Evolutionary conservation across 805 yeast species (phyloP), one percentile per base, ranked within the genome.

Genomic region (Yarrowia deformans): DNA sequence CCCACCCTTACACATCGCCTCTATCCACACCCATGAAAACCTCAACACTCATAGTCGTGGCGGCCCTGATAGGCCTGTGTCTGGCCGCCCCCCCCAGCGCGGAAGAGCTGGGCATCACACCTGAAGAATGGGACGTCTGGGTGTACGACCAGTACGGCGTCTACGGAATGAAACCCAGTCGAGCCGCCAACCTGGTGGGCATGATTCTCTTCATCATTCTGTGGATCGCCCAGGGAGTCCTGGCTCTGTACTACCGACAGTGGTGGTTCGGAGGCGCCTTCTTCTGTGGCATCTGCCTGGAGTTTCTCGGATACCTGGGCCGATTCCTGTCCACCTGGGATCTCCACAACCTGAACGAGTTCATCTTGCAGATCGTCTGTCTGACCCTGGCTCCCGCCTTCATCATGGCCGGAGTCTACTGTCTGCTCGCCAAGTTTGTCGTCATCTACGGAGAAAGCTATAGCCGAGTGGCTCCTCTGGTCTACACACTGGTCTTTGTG

Each of bases 311-410:
- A 1, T 92, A 89, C 75, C 76, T 83, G 9, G 90, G 87, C 5
- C 79, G 97, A 68, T 73, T 85, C 69, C 81, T 88, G 2, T 82
- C 83, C 19, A 72, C 76, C 54, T 74, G 83, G 70, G 69, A 73
- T 29, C 75, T 77, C 1, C 50, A 71, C 8, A 74, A 79, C 40
- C 73, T 79, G 45, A 76, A 83, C 63, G 79, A 81, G 29, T 92
- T 82, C 74, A 76, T 90, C 43, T 77, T 88, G 73, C 96, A 92
- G 77, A 83, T 88, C 70, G 84, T 88, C 61, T 82, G 88, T 73
- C 79, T 91, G 67, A 90, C 94, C 0, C 78, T 92, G 63, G 93
- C 92, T 0, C 97, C 97, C 0, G 91, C 90, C 32, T 88, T 92
- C 76, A 82, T 90, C 54, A 89, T 90, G 89, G 97, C 91, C 1